phyloP scores from a whole-genome alignment of 441 rosid species.

The Gossypium gossypioides region DNA sequence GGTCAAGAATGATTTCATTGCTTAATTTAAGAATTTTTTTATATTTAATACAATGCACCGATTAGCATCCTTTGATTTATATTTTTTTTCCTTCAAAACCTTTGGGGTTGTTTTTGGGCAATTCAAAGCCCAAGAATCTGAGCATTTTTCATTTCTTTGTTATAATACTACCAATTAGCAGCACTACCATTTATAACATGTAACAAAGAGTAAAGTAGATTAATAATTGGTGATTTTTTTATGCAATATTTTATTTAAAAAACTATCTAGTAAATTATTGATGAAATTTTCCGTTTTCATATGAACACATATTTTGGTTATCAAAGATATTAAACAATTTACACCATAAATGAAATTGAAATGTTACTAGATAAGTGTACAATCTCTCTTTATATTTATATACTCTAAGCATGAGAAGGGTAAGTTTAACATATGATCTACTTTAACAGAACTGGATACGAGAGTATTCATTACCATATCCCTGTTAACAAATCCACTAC shows the following conservation, averaged over 20 bases:
- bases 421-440: slow-evolving; percentile 39
- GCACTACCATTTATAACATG: not conserved
- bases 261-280: not conserved
- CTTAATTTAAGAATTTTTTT: not conserved
- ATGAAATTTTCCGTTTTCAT: not conserved
- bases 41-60: not conserved
- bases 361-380: slow-evolving; percentile 34
- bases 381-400: slow-evolving; percentile 50
- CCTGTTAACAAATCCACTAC: slow-evolving; percentile 17
- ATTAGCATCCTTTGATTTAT: too few species aligned
- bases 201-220: not conserved
- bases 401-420: slow-evolving; percentile 60
- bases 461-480: slow-evolving; percentile 29
- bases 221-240: not conserved
- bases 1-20: not conserved
- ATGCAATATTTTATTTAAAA: not conserved
- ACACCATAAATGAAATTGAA: not conserved
- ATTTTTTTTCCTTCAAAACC: not conserved
- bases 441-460: slow-evolving; percentile 38
- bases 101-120: not conserved
- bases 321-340: not conserved
- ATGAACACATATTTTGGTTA: not conserved
- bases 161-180: not conserved
- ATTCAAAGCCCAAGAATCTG: not conserved
- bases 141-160: not conserved